Evolutionary conservation across 805 yeast species (phyloP), one percentile per base, ranked within the genome.

Genomic region (Candida boidinii): DNA sequence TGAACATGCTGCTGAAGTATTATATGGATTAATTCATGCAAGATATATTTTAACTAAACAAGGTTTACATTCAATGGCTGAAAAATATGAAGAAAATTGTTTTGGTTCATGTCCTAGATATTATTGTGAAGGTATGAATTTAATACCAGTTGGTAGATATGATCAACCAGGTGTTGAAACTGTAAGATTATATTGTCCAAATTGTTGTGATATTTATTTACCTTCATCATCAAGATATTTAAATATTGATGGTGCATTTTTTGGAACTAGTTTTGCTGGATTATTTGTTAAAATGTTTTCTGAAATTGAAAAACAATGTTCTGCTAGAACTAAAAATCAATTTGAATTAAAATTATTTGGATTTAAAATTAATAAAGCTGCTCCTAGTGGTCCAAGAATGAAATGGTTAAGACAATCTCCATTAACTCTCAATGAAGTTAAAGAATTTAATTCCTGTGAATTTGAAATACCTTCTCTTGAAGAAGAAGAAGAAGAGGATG

Each of bases 211-310:
- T 50, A 68, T 90, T 26, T 92, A 92, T 56, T 60, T 86, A 31
- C 97, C 97, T 2, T 76, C 80, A 35, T 79, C 87, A 35, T 76
- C 88, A n/a, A 68, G 95, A 40, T 88, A 84, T 56, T 62, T 83
- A 37, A 84, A 85, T 50, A 74, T 92, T 27, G 98, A 92, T 57
- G 98, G 98, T 5, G 96, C 97, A 1, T 92, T 81, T 49, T 92
- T 94, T 63, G 97, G 98, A 5, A 86, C 97, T 0, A 79, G 94
- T 23, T 92, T 92, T 61, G 92, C 96, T 1, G 96, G 96, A 2
- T 70, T 92, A 44, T 82, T 92, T 48, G 74, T 92, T 39, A 83
- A 87, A 52, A 81, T 84, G 71, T 87, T 80, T 60, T 86, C 92
- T n/a, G 96, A 86, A 42, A 73, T 87, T 31, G 94, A 82, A 51